Evolutionary conservation across 2,329 filamentous ascomycete genomes (phyloP).

Genomic region (Sporothrix pseudoabietina): DNA sequence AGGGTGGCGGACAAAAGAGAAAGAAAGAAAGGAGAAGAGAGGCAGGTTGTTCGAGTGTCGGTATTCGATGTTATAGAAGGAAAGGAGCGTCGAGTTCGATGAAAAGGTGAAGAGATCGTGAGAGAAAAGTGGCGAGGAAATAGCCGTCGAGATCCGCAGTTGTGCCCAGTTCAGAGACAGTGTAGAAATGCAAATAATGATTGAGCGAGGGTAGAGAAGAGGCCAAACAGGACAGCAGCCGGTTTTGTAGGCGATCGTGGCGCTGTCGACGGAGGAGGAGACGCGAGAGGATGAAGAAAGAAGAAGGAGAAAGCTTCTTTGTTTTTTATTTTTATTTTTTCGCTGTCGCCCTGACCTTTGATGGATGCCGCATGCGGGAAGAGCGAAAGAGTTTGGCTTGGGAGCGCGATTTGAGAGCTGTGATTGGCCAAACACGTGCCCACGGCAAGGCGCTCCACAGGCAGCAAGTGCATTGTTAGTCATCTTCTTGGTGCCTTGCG

Average conservation of each 20-base stretch:
- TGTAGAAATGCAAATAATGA: neutral
- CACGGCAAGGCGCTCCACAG: neutral
- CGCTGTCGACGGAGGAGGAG: neutral
- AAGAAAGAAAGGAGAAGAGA: neutral
- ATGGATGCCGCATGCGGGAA: constrained; percentile 27
- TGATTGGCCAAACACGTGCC: constrained; percentile 20
- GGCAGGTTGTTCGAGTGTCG: neutral
- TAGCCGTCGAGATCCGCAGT: neutral
- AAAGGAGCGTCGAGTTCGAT: neutral
- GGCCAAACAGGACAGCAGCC: neutral
- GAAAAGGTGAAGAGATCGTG: neutral
- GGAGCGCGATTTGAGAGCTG: neutral
- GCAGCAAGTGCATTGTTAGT: constrained; percentile 20
- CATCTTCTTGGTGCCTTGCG: constrained; percentile 18
- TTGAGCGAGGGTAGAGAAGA: neutral
- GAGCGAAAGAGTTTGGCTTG: constrained; percentile 14
- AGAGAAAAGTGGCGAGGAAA: neutral
- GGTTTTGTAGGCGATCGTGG: constrained; percentile 16
- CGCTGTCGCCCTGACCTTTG: neutral
- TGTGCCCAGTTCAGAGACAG: neutral
- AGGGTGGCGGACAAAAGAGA: neutral
- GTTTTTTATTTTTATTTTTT: constrained; percentile 16
- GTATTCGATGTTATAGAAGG: neutral
- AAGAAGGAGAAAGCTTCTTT: constrained; percentile 5
- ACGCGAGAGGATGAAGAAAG: neutral